These are phyloP conservation scores for Plenodomus lindquistii DNA, from an alignment of 2,329 filamentous ascomycete species.

Conservation along the genomic window DNA sequence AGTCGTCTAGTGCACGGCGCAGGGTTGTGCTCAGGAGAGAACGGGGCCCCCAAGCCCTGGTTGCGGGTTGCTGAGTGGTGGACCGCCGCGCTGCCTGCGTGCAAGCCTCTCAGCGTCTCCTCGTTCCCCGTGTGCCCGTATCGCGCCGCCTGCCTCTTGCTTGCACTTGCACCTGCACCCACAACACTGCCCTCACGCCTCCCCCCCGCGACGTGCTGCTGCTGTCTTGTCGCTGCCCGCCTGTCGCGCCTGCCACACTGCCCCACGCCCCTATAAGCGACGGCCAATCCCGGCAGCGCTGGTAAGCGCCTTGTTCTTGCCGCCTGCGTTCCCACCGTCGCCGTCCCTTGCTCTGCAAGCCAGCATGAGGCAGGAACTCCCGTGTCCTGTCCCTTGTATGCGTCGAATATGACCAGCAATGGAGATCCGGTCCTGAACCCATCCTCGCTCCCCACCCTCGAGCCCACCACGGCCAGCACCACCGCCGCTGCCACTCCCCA, in stretches of 20 bases:
- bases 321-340: constrained; percentile 10
- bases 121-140: constrained; percentile 8
- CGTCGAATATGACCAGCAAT: constrained; percentile 46
- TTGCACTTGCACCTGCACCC: constrained; percentile 12
- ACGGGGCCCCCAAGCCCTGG: constrained; percentile 21
- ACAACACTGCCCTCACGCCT: constrained; percentile 13
- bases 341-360: constrained; percentile 34
- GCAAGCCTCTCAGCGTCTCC: constrained; percentile 16
- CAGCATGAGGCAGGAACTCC: constrained; percentile 46
- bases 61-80: constrained; percentile 24
- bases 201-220: constrained; percentile 14
- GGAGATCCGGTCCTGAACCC: constrained; percentile 38
- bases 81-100: constrained; percentile 11
- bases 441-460: constrained; percentile 9
- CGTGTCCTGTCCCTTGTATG: constrained; percentile 42
- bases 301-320: constrained; percentile 29
- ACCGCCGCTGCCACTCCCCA: constrained; percentile 10
- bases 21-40: constrained; percentile 23
- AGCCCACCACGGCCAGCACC: constrained; percentile 13
- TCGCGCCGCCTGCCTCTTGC: constrained; percentile 11
- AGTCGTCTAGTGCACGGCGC: constrained; percentile 4
- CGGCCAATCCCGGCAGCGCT: constrained; percentile 12
- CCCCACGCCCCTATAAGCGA: constrained; percentile 3
- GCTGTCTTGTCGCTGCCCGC: constrained; percentile 11
- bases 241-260: not conserved